Evolutionary conservation across 768 basidiomycete species (phyloP), one percentile per base, ranked within the genome.

Genomic region (Saitozyma sp.): DNA sequence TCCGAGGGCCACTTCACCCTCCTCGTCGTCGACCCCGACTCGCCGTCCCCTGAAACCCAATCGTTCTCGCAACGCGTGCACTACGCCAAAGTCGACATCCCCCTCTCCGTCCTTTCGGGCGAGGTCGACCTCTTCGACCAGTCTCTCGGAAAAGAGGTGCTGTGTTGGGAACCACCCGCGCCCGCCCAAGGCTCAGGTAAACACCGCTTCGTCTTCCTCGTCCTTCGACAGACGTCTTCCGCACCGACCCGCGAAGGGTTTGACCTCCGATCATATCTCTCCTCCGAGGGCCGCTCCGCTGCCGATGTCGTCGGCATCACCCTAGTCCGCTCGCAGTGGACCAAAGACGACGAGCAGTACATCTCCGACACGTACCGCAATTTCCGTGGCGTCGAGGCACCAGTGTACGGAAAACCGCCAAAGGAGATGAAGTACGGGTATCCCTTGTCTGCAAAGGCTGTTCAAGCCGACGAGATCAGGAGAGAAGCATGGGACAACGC

Each of bases 171-270:
- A 66, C 90, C 95, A 6, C 96, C 94, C 5, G 92, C 96, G 68
- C 95, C 95, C 3, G 89, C 92, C 75, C 85, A 85, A 43, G 92
- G 93, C 54, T 89, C 92, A 10, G 86, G 86, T 0, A 92, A 91
- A 80, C 95, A 99, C 80, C 91, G 95, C 64, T 96, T 95, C 78
- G 85, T 86, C 9, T 68, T 88, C 50, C 81, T 95, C 38, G 81
- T 95, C 38, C 83, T 94, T 52, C 87, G 86, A 9, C 92, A 95
- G 69, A 82, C 85, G 40, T 46, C 62, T 39, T 55, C 59, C 8
- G 17, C 61, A 41, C 49, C 51, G 9, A 41, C 52, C 2, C 50
- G 69, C 50, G 63, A 64, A 8, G 16, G n/a, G 5, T 70, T 67
- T 58, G 53, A 57, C 40, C 60, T 67, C 16, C 55, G 69, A 39